Conservation (phyloP, 2,329 filamentous ascomycete genomes). For the Blumeriella jaapii region DNA sequence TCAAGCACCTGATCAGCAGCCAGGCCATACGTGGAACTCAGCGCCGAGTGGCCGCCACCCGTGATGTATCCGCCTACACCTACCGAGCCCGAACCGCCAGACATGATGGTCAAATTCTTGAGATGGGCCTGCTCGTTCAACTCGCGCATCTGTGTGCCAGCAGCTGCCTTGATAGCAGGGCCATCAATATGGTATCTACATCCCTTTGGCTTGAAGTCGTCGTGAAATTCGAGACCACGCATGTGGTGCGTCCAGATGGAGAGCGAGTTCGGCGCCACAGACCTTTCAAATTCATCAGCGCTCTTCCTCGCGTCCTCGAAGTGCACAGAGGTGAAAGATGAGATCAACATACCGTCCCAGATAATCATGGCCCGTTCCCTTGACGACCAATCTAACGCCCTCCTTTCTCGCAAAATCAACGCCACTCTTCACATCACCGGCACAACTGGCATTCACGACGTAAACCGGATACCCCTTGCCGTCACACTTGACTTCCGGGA, state of each 20-base stretch:
- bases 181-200: constrained; percentile 33
- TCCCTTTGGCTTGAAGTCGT: constrained; percentile 33
- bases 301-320: background rate
- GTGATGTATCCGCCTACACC: constrained; percentile 49
- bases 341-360: constrained; percentile 15
- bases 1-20: constrained; percentile 50
- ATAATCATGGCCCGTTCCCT: constrained; percentile 36
- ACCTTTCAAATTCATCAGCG: constrained; percentile 10
- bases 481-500: constrained; percentile 29
- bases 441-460: constrained; percentile 26
- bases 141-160: constrained; percentile 40
- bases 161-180: constrained; percentile 39
- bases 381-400: constrained; percentile 29
- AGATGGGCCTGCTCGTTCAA: constrained; percentile 35
- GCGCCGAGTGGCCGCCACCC: constrained; percentile 47
- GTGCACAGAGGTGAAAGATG: background rate
- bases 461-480: constrained; percentile 31
- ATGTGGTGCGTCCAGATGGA: constrained; percentile 43
- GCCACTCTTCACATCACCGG: constrained; percentile 18
- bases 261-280: constrained; percentile 34
- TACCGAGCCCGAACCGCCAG: constrained; percentile 43
- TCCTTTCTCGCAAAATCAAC: constrained; percentile 29
- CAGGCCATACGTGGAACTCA: constrained; percentile 44
- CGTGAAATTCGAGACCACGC: constrained; percentile 29
- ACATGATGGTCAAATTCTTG: constrained; percentile 39